Evolutionary conservation across 2,329 filamentous ascomycete genomes (phyloP).

Genomic region (Pseudocercospora ulei): DNA sequence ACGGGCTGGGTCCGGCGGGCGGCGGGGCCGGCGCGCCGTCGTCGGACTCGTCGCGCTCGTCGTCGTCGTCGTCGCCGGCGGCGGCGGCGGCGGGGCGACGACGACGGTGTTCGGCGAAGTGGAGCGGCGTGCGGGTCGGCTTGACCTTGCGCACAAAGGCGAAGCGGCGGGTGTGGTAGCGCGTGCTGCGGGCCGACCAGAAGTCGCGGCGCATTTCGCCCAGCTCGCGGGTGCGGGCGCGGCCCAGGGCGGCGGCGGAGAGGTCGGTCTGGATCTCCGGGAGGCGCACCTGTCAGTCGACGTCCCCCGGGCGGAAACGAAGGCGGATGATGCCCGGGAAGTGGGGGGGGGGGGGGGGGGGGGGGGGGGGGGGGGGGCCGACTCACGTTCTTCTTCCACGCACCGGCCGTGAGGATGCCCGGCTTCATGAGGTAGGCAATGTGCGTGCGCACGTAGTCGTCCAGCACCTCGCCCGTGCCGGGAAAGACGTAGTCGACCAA

Average conservation of each 20-base stretch:
- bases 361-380: slow-evolving; percentile 31
- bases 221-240: slow-evolving; percentile 35
- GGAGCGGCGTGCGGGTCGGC: slow-evolving; percentile 34
- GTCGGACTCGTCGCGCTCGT: slow-evolving; percentile 36
- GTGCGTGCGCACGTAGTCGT: slow-evolving; percentile 34
- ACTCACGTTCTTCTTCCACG: slow-evolving; percentile 36
- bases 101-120: slow-evolving; percentile 36
- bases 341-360: slow-evolving; percentile 33
- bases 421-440: slow-evolving; percentile 32
- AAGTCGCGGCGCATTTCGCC: slow-evolving; percentile 40
- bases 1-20: too few species aligned
- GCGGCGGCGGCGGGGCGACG: too few species aligned
- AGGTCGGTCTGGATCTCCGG: too few species aligned
- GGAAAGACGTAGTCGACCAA: slow-evolving; percentile 38
- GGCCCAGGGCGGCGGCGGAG: slow-evolving; percentile 30
- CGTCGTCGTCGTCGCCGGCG: too few species aligned
- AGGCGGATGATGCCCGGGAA: slow-evolving; percentile 39
- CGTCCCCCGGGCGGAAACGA: slow-evolving; percentile 40
- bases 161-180: slow-evolving; percentile 36
- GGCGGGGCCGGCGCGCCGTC: too few species aligned
- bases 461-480: slow-evolving; percentile 31
- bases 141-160: slow-evolving; percentile 39
- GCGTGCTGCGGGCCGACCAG: slow-evolving; percentile 35
- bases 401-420: slow-evolving; percentile 19
- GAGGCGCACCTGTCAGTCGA: too few species aligned